Evolutionary conservation across 108 stramenopile species (phyloP).

Genomic region (Bacterosira constricta): DNA sequence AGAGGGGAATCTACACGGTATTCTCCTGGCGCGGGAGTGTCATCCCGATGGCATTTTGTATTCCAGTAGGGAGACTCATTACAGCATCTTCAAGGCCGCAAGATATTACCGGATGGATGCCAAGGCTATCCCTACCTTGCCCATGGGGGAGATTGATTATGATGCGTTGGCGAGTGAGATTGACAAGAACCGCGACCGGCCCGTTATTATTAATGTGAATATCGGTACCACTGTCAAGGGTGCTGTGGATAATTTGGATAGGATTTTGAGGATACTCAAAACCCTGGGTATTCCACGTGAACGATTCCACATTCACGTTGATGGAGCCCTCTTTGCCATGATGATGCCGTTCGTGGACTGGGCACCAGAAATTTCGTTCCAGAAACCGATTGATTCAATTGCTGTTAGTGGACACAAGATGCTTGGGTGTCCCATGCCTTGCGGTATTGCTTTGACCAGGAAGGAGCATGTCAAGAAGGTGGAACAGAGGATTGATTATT

Average conservation of each 20-base stretch:
- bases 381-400: slow-evolving; percentile 85
- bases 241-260: slow-evolving; percentile 89
- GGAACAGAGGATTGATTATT: slow-evolving; percentile 83
- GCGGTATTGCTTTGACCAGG: slow-evolving; percentile 81
- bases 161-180: slow-evolving; percentile 69
- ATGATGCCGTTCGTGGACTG: slow-evolving; percentile 90
- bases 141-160: slow-evolving; percentile 92
- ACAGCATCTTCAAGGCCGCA: slow-evolving; percentile 88
- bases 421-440: slow-evolving; percentile 92
- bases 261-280: slow-evolving; percentile 77
- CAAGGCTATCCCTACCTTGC: slow-evolving; percentile 79
- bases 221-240: slow-evolving; percentile 93
- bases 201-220: slow-evolving; percentile 89
- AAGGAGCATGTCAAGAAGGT: slow-evolving; percentile 90
- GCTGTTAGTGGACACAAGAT: slow-evolving; percentile 92
- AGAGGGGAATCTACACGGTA: slow-evolving; percentile 88
- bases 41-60: slow-evolving; percentile 89
- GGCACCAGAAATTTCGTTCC: slow-evolving; percentile 79
- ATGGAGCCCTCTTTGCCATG: slow-evolving; percentile 89
- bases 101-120: slow-evolving; percentile 89
- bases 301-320: slow-evolving; percentile 86
- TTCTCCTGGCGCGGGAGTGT: slow-evolving; percentile 83
- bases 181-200: slow-evolving; percentile 69
- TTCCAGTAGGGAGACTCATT: slow-evolving; percentile 77
- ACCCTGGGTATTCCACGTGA: slow-evolving; percentile 78